Base-by-base conservation (phyloP, 2,329 filamentous ascomycete species). In the Stagonosporopsis vannaccii region DNA sequence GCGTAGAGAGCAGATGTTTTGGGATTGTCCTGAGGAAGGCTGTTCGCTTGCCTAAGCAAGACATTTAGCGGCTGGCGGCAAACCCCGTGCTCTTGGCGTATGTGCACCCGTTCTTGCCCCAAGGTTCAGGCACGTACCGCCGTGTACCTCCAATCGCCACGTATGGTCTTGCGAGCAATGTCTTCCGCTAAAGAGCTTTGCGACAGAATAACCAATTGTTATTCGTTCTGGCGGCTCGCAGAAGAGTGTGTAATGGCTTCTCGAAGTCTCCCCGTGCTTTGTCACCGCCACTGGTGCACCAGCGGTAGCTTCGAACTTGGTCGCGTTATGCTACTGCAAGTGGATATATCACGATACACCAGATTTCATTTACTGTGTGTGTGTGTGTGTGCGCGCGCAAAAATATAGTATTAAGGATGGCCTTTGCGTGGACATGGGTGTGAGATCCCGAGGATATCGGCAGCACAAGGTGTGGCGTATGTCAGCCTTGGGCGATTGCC, bases 1-100 rank as follows among this genome's bases (percentile, higher is more conserved):
- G 47, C 77, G 52, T 51, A 32, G 42, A 41, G 25, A 23, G 47
- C 35, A 43, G 47, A 12, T 47, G 53, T 40, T 28, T 48, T 42
- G 42, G 35, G 41, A 42, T 43, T 56, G 53, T 39, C 26, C 37
- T 42, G 20, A 32, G 53, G 41, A 43, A 51, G 47, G 53, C 42
- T 47, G 50, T 47, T 53, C 50, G 49, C 49, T 52, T 52, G 41
- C 49, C 49, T 41, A 33, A 51, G 45, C 28, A 39, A 51, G 41
- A 50, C 45, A 33, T 28, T 48, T 47, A 26, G 46, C 37, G 39
- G 4, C 42, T 45, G 19, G 39, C 51, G 51, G 51, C 51, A 54
- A 54, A 49, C 32, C 30, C 51, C 51, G 51, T 53, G 35, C 9
- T 30, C 53, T 56, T 51, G 53, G 52, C 52, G n/a, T 35, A 43